phyloP scores from a whole-genome alignment of 306 rosid species.

The barrel medic (Medicago truncatula) region MtrunA17r5.0-ANR NC_053049.1:11290001-11290500 shows the following conservation, averaged over 20 bases:
- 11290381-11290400: constrained; percentile 58
- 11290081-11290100: constrained; percentile 36
- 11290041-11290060: constrained; percentile 16
- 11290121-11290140: constrained; percentile 34
- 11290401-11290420: constrained; percentile 13
- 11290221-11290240: constrained; percentile 55
- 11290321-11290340: constrained; percentile 67
- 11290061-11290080: constrained; percentile 39
- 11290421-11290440: constrained; percentile 12
- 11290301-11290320: constrained; percentile 69
- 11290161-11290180: constrained; percentile 38
- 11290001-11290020: constrained; percentile 10
- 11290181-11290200: constrained; percentile 55
- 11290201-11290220: constrained; percentile 61
- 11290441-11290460: neutral
- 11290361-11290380: constrained; percentile 52
- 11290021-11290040: constrained; percentile 1
- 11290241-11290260: constrained; percentile 69
- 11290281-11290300: constrained; percentile 60
- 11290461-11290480: constrained; percentile 25
- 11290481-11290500: constrained; percentile 10
- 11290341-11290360: constrained; percentile 49
- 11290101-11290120: neutral
- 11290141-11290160: constrained; percentile 37
- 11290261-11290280: constrained; percentile 58